Evolutionary conservation across 805 yeast species (phyloP).

Genomic region (Scheffersomyces stipitis): DNA sequence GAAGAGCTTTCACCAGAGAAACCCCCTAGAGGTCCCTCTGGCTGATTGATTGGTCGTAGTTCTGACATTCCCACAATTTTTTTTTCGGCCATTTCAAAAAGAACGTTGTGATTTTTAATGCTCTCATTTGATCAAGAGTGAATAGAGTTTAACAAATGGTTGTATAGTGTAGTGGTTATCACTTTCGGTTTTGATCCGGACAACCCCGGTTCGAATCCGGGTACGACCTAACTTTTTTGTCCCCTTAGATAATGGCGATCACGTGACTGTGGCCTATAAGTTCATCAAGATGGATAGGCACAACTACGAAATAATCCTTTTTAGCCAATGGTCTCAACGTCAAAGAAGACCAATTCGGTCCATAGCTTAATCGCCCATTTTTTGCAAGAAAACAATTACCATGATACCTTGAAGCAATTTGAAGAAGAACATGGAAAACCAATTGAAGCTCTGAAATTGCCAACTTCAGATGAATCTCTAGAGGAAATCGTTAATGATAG

Average conservation of each 20-base stretch:
- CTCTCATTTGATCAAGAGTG: too few species aligned
- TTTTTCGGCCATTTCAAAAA: too few species aligned
- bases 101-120: too few species aligned
- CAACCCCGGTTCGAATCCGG: conserved; percentile 88
- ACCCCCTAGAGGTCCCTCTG: too few species aligned
- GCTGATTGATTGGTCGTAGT: too few species aligned
- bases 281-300: too few species aligned
- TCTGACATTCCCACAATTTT: too few species aligned
- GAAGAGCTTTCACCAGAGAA: too few species aligned
- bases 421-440: conserved; percentile 46
- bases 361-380: conserved; percentile 56
- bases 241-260: too few species aligned
- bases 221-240: conserved; percentile 60
- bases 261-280: too few species aligned
- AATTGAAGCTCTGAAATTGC: conserved; percentile 16
- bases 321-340: too few species aligned
- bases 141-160: conserved; percentile 18
- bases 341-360: conserved; percentile 7
- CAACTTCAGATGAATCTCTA: conserved; percentile 31
- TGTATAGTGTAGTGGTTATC: conserved; percentile 79
- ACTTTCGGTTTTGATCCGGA: conserved; percentile 79
- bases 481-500: conserved; percentile 42
- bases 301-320: too few species aligned
- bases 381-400: conserved; percentile 48
- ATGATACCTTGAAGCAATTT: conserved; percentile 47